Base-by-base conservation (phyloP, 139 green algal species). In the Deuterostichococcus epilithicus region DNA sequence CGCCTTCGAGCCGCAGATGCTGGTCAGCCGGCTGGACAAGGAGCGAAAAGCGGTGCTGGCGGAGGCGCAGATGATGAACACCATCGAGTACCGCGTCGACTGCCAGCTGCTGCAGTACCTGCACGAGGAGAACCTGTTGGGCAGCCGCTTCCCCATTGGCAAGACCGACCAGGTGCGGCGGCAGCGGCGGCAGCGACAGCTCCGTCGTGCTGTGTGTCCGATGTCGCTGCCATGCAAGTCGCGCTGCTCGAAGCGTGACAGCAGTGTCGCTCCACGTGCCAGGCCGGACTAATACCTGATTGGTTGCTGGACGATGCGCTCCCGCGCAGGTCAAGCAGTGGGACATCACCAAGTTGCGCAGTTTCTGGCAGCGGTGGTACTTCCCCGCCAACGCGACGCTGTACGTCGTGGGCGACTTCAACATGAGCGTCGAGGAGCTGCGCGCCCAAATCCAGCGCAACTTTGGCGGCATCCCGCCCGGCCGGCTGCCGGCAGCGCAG, bases 1-100 rank as follows among this genome's bases (percentile, higher is more conserved):
- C 70, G 96, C 90, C 5, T 97, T 97, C 74, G 76, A 90, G 70
- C 88, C 93, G 18, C 81, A 97, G 86, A 97, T 99, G 76, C 74
- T 93, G 42, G 69, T 83, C 36, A 89, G 76, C 15, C 88, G 96
- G 59, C 94, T 99, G 38, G 94, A 98, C 85, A 99, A 99, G 89
- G 96, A 99, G 88, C 88, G 96, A 68, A 92, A 93, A 74, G 96
- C 96, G 10, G 95, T 99, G 59, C 83, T 98, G 72, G 92, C 94
- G 0, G 96, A 99, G 85, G 90, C 94, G 36, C 93, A 94, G 79
- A 99, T 99, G 96, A 99, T 99, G 96, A 99, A 99, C 90, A 98
- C 96, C 26, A 98, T 99, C 39, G 96, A 99, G 85, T 99, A 99
- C 87, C 90, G 96, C 36, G 93, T 99, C 44, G 96, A 99, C 88